Percentiles rank a stretch among this genome's conserved stretches.
Evolutionary conservation across 805 yeast genomes (phyloP).

Genomic region (Candida dajiaensis): DNA sequence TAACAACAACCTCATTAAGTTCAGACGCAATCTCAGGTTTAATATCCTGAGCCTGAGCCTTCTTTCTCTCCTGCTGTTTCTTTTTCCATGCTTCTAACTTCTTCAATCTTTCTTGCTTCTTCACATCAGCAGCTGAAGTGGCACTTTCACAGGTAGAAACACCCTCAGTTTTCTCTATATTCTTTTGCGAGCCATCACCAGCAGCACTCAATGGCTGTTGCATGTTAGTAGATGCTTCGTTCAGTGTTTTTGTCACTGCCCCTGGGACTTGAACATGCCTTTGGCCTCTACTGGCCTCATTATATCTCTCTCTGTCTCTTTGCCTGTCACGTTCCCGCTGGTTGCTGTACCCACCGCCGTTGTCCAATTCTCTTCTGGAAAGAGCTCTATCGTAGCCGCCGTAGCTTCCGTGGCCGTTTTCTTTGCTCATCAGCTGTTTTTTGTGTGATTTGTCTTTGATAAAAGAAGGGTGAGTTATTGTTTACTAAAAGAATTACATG

Average conservation of each 20-base stretch:
- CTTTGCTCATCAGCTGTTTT: conserved; percentile 4
- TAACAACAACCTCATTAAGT: conserved; percentile 5
- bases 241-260: not conserved
- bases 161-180: not conserved
- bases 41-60: conserved; percentile 13
- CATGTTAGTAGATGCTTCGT: conserved; percentile 2
- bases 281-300: not conserved
- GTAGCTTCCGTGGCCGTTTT: conserved; percentile 5
- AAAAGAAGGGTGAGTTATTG: no score
- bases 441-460: no score
- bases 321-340: conserved; percentile 1
- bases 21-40: not conserved
- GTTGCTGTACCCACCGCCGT: not conserved
- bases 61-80: conserved; percentile 28
- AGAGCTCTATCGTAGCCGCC: not conserved
- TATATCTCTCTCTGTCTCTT: not conserved
- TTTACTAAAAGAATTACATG: not conserved
- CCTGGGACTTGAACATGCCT: conserved; percentile 7
- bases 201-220: conserved; percentile 2
- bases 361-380: not conserved
- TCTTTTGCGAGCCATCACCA: not conserved
- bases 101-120: conserved; percentile 28
- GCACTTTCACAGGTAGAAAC: not conserved
- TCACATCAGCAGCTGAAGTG: conserved; percentile 8
- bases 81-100: conserved; percentile 50